Evolutionary conservation across 495 filamentous ascomycete genomes (phyloP).

Genomic region (Saxophila tyrrhenica): DNA sequence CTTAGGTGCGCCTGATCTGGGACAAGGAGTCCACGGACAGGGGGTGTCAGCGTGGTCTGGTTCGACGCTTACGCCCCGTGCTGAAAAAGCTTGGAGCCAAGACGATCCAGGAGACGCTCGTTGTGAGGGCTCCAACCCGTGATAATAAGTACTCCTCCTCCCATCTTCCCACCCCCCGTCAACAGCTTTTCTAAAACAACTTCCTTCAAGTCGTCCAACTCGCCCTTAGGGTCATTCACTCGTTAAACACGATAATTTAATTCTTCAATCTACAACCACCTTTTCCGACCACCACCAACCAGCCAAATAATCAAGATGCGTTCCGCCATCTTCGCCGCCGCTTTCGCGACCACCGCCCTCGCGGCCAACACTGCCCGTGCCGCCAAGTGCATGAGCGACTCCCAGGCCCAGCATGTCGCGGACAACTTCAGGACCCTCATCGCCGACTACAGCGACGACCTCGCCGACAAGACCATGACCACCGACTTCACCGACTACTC

Average conservation of each 20-base stretch:
- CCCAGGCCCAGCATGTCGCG: conserved; percentile 11
- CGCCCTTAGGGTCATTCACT: not conserved
- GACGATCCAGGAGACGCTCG: not conserved
- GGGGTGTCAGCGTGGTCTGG: not conserved
- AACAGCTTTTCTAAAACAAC: not conserved
- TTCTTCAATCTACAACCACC: not conserved
- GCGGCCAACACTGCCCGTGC: not conserved
- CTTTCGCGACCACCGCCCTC: conserved; percentile 1
- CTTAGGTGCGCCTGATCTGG: not conserved
- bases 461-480: conserved; percentile 7
- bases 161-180: not conserved
- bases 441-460: conserved; percentile 7
- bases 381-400: conserved; percentile 12
- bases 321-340: conserved; percentile 8
- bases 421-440: conserved; percentile 13
- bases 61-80: not conserved
- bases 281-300: not conserved
- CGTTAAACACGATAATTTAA: not conserved
- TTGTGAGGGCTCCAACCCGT: too few species aligned
- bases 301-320: conserved; percentile 8
- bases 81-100: not conserved
- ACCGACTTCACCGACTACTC: conserved; percentile 10
- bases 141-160: not conserved
- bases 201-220: not conserved
- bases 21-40: not conserved